A percentile compares a stretch with the other conserved stretches of the same genome.
Conservation (phyloP, 345 rosid genomes). For the Limnanthes douglasii region DNA sequence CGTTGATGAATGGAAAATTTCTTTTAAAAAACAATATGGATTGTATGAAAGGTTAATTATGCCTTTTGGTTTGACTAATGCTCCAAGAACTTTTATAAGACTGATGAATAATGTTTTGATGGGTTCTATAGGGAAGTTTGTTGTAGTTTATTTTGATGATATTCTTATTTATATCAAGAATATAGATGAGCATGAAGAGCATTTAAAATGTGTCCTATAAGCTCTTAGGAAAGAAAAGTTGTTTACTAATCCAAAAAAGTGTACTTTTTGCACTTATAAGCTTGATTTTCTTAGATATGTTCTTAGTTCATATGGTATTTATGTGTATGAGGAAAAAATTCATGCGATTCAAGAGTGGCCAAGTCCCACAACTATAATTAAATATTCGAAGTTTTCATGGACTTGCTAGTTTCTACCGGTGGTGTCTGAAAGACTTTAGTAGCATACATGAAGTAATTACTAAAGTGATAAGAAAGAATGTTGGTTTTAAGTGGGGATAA, state of each 20-base stretch:
- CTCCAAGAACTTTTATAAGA: background rate
- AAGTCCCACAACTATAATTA: background rate
- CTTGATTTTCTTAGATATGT: background rate
- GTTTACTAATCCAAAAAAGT: too few relatives aligned
- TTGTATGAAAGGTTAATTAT: background rate
- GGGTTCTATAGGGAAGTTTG: background rate
- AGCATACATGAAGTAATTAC: background rate
- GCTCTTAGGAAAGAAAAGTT: background rate
- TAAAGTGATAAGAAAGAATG: background rate
- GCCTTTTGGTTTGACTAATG: background rate
- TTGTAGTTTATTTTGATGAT: background rate
- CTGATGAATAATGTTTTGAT: background rate
- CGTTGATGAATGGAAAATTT: background rate
- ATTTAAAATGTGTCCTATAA: background rate
- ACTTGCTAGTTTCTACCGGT: background rate
- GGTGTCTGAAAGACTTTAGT: background rate
- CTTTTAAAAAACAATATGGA: background rate
- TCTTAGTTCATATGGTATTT: background rate
- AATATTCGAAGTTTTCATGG: background rate
- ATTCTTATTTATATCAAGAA: background rate
- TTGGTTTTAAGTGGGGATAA: background rate
- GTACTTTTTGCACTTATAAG: background rate
- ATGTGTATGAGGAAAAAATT: background rate
- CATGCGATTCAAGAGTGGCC: background rate
- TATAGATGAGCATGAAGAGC: background rate